Conservation (phyloP, 441 rosid species). For the Erodium trifolium region DNA sequence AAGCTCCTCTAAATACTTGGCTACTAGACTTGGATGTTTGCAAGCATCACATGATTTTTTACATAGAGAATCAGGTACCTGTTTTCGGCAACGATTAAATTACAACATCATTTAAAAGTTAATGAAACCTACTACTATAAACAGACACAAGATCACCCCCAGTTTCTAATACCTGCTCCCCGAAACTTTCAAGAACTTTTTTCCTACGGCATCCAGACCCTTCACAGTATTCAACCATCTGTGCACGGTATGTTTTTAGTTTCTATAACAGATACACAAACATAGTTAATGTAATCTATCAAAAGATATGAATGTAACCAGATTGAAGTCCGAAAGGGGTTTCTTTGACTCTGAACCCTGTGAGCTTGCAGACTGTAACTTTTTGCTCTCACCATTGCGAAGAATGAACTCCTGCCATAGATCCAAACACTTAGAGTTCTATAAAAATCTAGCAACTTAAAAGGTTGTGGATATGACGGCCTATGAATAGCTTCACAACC, state of each 20-base stretch:
- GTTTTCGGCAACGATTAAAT: slow-evolving; percentile 17
- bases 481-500: slow-evolving; percentile 36
- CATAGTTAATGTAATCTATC: slow-evolving; percentile 10
- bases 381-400: slow-evolving; percentile 51
- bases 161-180: slow-evolving; percentile 58
- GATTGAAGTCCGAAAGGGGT: slow-evolving; percentile 54
- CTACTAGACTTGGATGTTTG: slow-evolving; percentile 60
- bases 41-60: slow-evolving; percentile 79
- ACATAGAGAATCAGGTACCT: slow-evolving; percentile 62
- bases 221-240: slow-evolving; percentile 90
- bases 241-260: slow-evolving; percentile 19
- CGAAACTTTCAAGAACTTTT: slow-evolving; percentile 82
- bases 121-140: slow-evolving; percentile 9
- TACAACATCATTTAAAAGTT: slow-evolving; percentile 10
- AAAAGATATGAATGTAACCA: slow-evolving; percentile 32
- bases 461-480: slow-evolving; percentile 14
- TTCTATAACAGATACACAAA: slow-evolving; percentile 18
- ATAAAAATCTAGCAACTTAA: slow-evolving; percentile 6
- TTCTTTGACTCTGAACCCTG: slow-evolving; percentile 39
- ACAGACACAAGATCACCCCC: slow-evolving; percentile 6
- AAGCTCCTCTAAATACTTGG: slow-evolving; percentile 62
- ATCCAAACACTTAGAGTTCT: slow-evolving; percentile 20
- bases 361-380: slow-evolving; percentile 44
- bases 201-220: slow-evolving; percentile 84
- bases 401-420: slow-evolving; percentile 68